Evolutionary conservation across 1,284 basidiomycete species (phyloP).

Genomic region (Rhodotorula sp.): DNA sequence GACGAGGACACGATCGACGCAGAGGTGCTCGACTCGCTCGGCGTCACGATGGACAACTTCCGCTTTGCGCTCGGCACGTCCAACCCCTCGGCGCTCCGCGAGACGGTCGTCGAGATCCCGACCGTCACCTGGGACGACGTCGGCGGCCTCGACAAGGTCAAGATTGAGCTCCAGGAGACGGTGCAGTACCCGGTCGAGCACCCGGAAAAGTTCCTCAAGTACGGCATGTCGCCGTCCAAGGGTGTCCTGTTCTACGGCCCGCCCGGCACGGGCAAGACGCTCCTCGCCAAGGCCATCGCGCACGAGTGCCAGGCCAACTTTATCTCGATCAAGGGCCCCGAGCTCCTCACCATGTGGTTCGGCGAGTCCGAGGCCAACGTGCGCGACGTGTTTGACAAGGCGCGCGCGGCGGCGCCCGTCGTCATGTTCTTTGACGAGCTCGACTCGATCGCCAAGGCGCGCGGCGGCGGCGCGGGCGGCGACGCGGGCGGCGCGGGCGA

Average conservation of each 20-base stretch:
- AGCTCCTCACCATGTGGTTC: conserved; percentile 90
- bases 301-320: conserved; percentile 99
- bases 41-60: conserved; percentile 99
- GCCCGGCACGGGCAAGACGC: conserved; percentile 94
- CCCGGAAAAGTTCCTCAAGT: conserved; percentile 99
- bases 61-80: conserved; percentile 90
- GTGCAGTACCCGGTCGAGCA: conserved; percentile 99
- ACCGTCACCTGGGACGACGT: conserved; percentile 98
- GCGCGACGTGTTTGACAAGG: conserved; percentile 99
- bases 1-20: conserved; percentile 87
- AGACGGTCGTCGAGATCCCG: conserved; percentile 95
- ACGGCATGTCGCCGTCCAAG: conserved; percentile 98
- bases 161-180: conserved; percentile 97
- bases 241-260: conserved; percentile 98
- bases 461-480: conserved; percentile 68
- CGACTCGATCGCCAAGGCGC: conserved; percentile 96
- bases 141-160: conserved; percentile 99
- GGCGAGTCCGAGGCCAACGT: conserved; percentile 99
- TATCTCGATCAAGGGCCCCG: conserved; percentile 76
- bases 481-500: conserved; percentile 94
- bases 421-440: conserved; percentile 99
- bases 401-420: conserved; percentile 95
- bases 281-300: conserved; percentile 95
- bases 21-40: conserved; percentile 91
- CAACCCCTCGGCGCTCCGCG: conserved; percentile 94